These are phyloP conservation scores for Selenicereus undatus DNA, from an alignment of 148 eudicot species.

Conservation along the genomic window DNA sequence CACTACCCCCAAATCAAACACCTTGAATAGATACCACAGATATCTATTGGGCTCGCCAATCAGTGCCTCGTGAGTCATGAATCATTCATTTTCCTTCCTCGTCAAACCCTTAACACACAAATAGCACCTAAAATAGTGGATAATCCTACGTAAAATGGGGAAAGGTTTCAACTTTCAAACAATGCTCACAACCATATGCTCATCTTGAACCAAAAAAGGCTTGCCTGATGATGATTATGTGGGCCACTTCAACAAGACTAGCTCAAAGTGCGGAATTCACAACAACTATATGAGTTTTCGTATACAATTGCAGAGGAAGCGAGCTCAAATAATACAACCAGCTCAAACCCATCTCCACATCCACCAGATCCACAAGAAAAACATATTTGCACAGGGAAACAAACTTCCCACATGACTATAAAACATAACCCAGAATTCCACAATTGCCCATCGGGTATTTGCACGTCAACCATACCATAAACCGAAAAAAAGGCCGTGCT, in stretches of 20 bases:
- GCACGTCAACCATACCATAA: background rate
- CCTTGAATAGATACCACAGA: background rate
- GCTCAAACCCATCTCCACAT: background rate
- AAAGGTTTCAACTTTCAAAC: background rate
- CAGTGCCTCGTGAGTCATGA: background rate
- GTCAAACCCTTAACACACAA: background rate
- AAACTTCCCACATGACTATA: background rate
- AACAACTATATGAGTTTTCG: background rate
- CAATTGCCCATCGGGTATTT: background rate
- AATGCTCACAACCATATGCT: background rate
- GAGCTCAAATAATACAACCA: background rate
- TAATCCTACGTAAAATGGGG: background rate
- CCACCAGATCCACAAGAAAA: background rate
- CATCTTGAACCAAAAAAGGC: background rate
- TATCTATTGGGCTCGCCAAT: background rate
- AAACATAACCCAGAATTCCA: background rate
- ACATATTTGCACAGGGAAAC: background rate
- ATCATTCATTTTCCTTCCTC: background rate
- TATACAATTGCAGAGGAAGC: background rate
- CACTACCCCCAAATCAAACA: too few species aligned
- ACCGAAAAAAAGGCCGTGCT: background rate
- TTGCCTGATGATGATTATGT: background rate
- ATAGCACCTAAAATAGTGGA: background rate
- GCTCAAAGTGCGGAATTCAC: background rate
- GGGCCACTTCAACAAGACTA: background rate